Conservation (phyloP, 2,329 filamentous ascomycete genomes). For the Aspergillus puulaauensis region DNA sequence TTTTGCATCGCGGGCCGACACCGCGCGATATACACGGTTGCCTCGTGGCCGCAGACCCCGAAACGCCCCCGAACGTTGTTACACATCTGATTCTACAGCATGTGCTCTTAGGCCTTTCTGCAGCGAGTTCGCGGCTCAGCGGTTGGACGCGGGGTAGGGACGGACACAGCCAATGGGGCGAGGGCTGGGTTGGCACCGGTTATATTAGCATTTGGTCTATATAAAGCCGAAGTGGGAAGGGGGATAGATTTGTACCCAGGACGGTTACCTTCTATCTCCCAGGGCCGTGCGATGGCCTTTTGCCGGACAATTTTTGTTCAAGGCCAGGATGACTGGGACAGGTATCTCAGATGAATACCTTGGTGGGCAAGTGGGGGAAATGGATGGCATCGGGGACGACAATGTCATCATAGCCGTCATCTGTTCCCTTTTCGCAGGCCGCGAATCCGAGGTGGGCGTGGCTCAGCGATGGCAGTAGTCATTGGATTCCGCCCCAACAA, state of each 20-base stretch:
- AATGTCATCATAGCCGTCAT: constrained; percentile 3
- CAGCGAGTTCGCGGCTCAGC: not conserved
- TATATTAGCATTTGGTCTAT: not conserved
- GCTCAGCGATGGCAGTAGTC: not conserved
- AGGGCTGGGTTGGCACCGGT: not conserved
- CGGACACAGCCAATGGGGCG: not conserved
- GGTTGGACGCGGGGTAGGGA: not conserved
- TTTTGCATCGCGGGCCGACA: constrained; percentile 17
- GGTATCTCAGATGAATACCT: not conserved
- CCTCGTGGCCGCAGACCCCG: constrained; percentile 18
- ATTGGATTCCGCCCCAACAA: not conserved
- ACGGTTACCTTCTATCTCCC: not conserved
- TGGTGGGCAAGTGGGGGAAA: constrained; percentile 1
- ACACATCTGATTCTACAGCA: constrained; percentile 14
- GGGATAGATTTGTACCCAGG: not conserved
- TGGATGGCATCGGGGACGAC: not conserved
- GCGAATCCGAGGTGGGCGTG: constrained; percentile 5
- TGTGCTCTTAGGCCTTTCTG: constrained; percentile 1
- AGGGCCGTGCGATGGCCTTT: not conserved
- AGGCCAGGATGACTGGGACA: not conserved
- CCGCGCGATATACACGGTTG: constrained; percentile 20
- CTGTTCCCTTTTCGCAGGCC: not conserved
- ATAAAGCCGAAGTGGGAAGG: not conserved
- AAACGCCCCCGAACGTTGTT: constrained; percentile 21
- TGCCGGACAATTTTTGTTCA: not conserved